Base-by-base conservation (phyloP, 495 filamentous ascomycete species). In the Talaromyces ruber region DNA sequence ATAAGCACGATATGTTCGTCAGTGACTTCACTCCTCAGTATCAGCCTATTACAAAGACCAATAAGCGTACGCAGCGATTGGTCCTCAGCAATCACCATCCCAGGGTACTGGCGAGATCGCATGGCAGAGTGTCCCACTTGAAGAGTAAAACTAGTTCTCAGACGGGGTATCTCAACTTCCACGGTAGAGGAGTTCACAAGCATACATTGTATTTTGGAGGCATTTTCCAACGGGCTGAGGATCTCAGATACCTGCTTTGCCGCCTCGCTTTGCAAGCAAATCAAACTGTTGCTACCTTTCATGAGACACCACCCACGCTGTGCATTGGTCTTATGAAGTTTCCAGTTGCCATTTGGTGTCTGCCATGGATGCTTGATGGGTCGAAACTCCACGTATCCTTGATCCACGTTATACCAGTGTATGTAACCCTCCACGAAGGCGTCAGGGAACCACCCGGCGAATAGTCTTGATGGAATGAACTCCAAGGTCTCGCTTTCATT, bases 381-480 rank as follows among this genome's bases (percentile, higher is more conserved):
- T 0, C 85, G 73, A 50, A 86, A 84, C 60, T 88, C 81, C 4
- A 88, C 59, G 4, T 62, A 55, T 0, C 64, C 65, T 0, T 67
- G 76, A 6, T 67, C 54, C 1, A 83, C 1, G 52, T 86, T 70
- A 18, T 86, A 71, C 85, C 86, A 89, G 62, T 89, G 85, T 0
- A 76, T 68, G 63, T 71, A 82, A n/a, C 79, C 64, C 4, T 78
- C 60, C 6, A 81, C 61, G 29, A 88, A 79, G 22, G n/a, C n/a
- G n/a, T n/a, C n/a, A n/a, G n/a, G n/a, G n/a, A n/a, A n/a, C n/a
- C n/a, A n/a, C n/a, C n/a, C n/a, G n/a, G n/a, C n/a, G n/a, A n/a
- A n/a, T n/a, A n/a, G n/a, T n/a, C n/a, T n/a, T n/a, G n/a, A n/a
- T n/a, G n/a, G n/a, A n/a, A n/a, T n/a, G n/a, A n/a, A n/a, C n/a